Evolutionary conservation across 2,329 filamentous ascomycete genomes (phyloP), one percentile per base, ranked within the genome.

Genomic region (Ilyonectria robusta): DNA sequence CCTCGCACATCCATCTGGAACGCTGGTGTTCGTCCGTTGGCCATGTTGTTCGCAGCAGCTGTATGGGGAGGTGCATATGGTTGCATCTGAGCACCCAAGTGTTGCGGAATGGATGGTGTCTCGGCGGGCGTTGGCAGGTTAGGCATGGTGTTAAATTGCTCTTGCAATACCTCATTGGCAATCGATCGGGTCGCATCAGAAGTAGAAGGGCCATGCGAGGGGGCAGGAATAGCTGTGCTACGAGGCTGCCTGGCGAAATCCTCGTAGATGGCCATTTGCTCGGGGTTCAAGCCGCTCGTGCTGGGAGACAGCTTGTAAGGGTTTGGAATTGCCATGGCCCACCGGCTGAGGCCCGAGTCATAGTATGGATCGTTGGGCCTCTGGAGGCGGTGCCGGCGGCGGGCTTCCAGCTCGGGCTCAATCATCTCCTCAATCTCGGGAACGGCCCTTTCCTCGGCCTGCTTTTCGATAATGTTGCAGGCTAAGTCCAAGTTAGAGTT

Each of bases 401-500:
- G 92, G 29, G 89, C 87, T 63, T 95, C 92, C 31, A 98, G 82
- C 70, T 97, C 93, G 23, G 87, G 84, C 78, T 96, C 93, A 55
- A 99, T 93, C 81, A 97, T 93, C 69, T 97, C 93, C 79, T 99
- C 95, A 66, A 99, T 98, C 79, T 99, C 96, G 2, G 94, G 93
- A 44, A 98, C 86, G 10, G 96, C 96, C 68, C 95, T 93, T 76
- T 97, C 93, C 79, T 98, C 95, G 3, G 96, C 97, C 59, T 96
- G 95, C 80, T 96, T 94, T 81, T 99, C 96, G 51, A 99, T 97
- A 69, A 98, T 93, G 74, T 89, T 92, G 78, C 96, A 98, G 53
- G 97, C 95, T 46, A 94, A 88, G 74, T 99, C 96, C 33, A 99
- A 87, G 78, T 99, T 99, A 71, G 97, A 95, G 79, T 98, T 99